Evolutionary conservation across 306 rosid species (phyloP), one percentile per base, ranked within the genome.

Genomic region (Calophaca sinica): DNA sequence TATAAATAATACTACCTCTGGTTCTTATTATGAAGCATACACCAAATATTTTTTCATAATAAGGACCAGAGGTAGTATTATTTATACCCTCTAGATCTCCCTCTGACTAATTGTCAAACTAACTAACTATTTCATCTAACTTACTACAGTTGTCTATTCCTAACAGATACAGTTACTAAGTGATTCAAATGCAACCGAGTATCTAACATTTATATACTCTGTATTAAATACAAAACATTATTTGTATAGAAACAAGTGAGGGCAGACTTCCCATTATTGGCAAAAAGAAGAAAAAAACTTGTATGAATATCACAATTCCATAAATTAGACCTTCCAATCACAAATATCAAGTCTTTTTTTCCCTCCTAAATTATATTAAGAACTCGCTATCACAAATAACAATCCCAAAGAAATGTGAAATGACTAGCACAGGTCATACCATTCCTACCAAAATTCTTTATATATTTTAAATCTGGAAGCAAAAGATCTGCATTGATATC

Each of bases 371-470:
- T 44, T 29, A 44, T 58, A 72, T 58, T 57, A 44, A 42, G 57
- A 44, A 44, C 9, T 58, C 54, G 32, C 32, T 29, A 58, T 35
- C 77, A 72, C 45, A 44, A 14, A 55, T 15, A 20, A 20, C 26
- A 20, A 20, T 20, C 26, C 58, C 15, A 57, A 59, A 44, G 12
- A 72, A 59, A 58, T 44, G 57, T 13, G 42, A 72, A 28, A 44
- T 13, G 20, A 57, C 77, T 71, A 29, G 44, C 52, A 28, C 29
- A 28, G 66, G n/a, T 72, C 39, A 72, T 72, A 50, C 42, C 7
- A 55, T 72, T 57, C 44, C 15, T 29, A 57, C 41, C 29, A 41
- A 54, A 55, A 54, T 6, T 44, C 48, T 75, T 62, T 12, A 62
- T 26, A 51, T 38, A 77, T 68, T 57, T 57, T 39, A 58, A 60